Evolutionary conservation across 2,329 filamentous ascomycete species (phyloP).

Genomic region (Purpureocillium takamizusanense): DNA sequence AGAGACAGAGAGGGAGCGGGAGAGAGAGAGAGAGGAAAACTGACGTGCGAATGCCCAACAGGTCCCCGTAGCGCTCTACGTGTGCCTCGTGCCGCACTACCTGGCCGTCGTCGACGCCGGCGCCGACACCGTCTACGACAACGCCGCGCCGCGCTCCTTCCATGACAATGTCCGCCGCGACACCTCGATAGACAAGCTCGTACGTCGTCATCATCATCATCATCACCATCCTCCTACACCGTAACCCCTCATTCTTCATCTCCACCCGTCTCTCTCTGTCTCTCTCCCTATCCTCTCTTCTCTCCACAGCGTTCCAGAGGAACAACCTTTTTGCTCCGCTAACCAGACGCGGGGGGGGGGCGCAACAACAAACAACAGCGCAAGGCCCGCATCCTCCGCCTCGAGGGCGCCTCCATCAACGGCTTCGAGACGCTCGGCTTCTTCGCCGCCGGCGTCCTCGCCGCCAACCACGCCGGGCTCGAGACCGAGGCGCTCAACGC

Average conservation of each 20-base stretch:
- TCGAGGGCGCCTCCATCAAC: slow-evolving; percentile 39
- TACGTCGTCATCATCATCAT: slow-evolving; percentile 6
- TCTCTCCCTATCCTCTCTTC: no score
- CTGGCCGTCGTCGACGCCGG: no score
- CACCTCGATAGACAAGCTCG: slow-evolving; percentile 18
- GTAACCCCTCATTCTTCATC: no score
- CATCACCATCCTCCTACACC: no score
- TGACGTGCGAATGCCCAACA: no score
- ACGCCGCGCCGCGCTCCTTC: slow-evolving; percentile 27
- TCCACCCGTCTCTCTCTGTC: no score
- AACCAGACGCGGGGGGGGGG: no score
- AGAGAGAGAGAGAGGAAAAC: no score
- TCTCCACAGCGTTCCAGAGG: no score
- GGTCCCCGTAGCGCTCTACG: slow-evolving; percentile 25
- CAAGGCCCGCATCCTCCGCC: slow-evolving; percentile 45
- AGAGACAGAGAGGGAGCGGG: no score
- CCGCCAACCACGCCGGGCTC: slow-evolving; percentile 34
- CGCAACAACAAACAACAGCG: slow-evolving; percentile 22
- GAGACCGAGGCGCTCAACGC: slow-evolving; percentile 26
- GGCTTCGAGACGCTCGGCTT: slow-evolving; percentile 35
- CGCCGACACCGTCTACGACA: slow-evolving; percentile 20
- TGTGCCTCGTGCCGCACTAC: no score
- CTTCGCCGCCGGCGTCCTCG: slow-evolving; percentile 33
- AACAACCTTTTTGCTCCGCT: no score
- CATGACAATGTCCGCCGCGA: slow-evolving; percentile 20